These are phyloP conservation scores for Macrophomina pseudophaseolina DNA, from an alignment of 2,329 filamentous ascomycete genomes.

Conservation along the genomic window DNA sequence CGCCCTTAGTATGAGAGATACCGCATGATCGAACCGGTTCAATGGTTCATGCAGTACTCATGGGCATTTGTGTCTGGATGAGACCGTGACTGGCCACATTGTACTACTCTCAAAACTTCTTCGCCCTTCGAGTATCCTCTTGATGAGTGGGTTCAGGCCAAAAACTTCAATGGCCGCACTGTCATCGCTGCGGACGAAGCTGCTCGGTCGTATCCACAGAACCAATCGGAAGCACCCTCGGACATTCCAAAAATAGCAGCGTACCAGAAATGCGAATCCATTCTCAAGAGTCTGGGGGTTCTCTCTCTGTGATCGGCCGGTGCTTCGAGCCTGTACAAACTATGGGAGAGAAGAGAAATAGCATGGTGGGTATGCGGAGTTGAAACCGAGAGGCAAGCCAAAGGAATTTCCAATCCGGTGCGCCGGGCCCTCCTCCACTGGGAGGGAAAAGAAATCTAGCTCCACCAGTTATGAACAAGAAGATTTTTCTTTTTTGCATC, in stretches of 20 bases:
- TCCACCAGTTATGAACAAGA: background rate
- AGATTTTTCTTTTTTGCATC: background rate
- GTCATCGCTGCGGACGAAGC: no score
- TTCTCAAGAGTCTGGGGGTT: conserved; percentile 7
- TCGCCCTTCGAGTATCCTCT: no score
- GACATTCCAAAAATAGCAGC: background rate
- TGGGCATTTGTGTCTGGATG: no score
- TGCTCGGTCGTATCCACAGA: no score
- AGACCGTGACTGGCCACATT: no score
- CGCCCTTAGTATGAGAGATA: no score
- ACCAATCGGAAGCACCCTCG: background rate
- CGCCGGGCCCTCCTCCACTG: background rate
- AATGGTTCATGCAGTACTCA: no score
- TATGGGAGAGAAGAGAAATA: background rate
- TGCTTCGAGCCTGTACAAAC: conserved; percentile 17
- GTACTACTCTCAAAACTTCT: no score
- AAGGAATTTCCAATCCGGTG: conserved; percentile 1
- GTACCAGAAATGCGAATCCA: background rate
- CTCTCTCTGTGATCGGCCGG: background rate
- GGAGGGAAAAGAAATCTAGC: conserved; percentile 11
- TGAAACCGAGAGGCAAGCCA: conserved; percentile 7
- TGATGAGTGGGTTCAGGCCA: no score
- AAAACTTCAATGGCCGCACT: no score
- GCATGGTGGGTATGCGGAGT: conserved; percentile 7
- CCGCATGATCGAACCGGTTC: no score